Evolutionary conservation across 2,329 filamentous ascomycete genomes (phyloP), one percentile per base, ranked within the genome.

Genomic region (Claviceps capensis): DNA sequence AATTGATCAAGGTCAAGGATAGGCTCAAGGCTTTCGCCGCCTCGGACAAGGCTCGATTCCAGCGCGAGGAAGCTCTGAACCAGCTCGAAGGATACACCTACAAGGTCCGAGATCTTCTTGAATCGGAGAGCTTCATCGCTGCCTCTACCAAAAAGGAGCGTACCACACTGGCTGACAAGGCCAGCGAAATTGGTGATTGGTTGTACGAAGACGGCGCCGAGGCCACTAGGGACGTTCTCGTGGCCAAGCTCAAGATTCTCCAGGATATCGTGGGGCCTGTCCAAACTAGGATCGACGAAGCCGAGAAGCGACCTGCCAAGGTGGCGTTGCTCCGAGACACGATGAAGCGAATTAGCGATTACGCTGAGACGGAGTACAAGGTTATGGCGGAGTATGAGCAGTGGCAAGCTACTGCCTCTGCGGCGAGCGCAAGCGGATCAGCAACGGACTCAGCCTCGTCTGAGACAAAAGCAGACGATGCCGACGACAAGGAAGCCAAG

Each of bases 71-170:
- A 65, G 81, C 87, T 1, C 73, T 96, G 53, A 98, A 97, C 69
- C 85, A 86, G 57, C 80, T 98, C n/a, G 93, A 98, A 68, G 84
- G 79, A 13, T 97, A 86, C 67, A 95, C 91, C 14, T 98, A 98
- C 74, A 85, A 82, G 62, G 79, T 86, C 30, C 83, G 89, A 26
- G 89, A 96, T 65, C 76, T 95, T 45, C 74, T 96, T 2, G 84
- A 88, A 43, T 83, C 85, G 54, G 82, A 87, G 47, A 74, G 76
- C 1, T 97, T 96, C 64, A 72, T 85, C 50, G 75, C 76, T 13
- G 80, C 77, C 3, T 86, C 89, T 36, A 91, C 85, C 9, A 72
- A 80, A 3, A 75, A 78, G 19, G 79, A 89, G 62, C 79, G 88
- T 47, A 66, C 75, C 6, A 68, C 71, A n/a, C 75, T 97, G 13